These are phyloP conservation scores for Phytopythium cucurbitacearum DNA, from an alignment of 352 stramenopile genomes.

Conservation along the genomic window DNA sequence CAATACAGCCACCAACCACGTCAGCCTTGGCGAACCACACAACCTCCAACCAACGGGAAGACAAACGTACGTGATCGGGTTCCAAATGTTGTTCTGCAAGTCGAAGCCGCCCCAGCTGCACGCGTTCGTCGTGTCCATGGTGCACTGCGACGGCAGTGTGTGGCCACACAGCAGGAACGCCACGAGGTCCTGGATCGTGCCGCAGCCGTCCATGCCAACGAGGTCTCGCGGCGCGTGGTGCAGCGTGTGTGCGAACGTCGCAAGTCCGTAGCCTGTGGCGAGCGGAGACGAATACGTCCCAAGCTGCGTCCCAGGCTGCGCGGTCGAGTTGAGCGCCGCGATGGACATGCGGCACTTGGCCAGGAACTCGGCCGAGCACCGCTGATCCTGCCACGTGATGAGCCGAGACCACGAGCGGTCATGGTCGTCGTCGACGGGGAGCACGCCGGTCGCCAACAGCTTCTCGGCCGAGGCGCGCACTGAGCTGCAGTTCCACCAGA, in stretches of 20 bases:
- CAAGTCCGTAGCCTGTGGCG: conserved; percentile 63
- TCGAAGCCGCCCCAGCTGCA: conserved; percentile 76
- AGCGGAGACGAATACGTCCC: conserved; percentile 22
- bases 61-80: conserved; percentile 21
- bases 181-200: conserved; percentile 78
- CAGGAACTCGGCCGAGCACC: conserved; percentile 59
- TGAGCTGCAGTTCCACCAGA: conserved; percentile 66
- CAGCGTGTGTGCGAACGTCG: conserved; percentile 59
- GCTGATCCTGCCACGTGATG: conserved; percentile 79
- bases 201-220: conserved; percentile 56
- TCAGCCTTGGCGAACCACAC: neutral
- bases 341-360: conserved; percentile 21
- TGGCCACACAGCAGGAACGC: conserved; percentile 70
- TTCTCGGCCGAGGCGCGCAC: conserved; percentile 21
- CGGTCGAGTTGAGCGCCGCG: neutral
- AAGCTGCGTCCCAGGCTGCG: neutral
- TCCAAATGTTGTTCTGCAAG: conserved; percentile 35
- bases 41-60: too few relatives aligned
- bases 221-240: conserved; percentile 25
- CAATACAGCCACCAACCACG: neutral
- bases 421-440: conserved; percentile 3
- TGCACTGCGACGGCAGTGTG: conserved; percentile 21
- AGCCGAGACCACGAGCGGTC: conserved; percentile 49
- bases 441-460: conserved; percentile 15
- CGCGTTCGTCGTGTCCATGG: conserved; percentile 73